Conservation (phyloP, 768 basidiomycete species). For the Ramaria rubella region DNA sequence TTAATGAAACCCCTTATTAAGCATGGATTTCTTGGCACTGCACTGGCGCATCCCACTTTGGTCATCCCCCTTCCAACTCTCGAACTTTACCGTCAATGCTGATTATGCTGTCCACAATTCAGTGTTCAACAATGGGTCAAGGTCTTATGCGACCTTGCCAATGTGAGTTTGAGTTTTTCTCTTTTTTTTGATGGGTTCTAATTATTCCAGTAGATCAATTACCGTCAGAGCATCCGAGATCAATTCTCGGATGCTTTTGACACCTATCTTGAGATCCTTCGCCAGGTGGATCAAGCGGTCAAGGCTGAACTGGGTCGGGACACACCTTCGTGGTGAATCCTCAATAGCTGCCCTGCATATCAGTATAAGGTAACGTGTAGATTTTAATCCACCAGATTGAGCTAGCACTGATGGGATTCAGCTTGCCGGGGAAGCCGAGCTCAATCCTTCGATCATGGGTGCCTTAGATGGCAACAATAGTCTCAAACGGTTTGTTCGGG, state of each 20-base stretch:
- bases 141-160: too few species aligned
- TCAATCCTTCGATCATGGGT: slow-evolving; percentile 15
- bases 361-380: slow-evolving; percentile 13
- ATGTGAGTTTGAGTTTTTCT: too few species aligned
- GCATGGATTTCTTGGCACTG: slow-evolving; percentile 1
- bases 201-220: slow-evolving; percentile 25
- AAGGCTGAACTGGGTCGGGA: slow-evolving; percentile 14
- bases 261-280: slow-evolving; percentile 21
- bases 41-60: not conserved
- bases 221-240: slow-evolving; percentile 16
- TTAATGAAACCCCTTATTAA: not conserved
- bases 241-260: slow-evolving; percentile 25
- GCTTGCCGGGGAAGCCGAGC: slow-evolving; percentile 12
- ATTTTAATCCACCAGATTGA: not conserved
- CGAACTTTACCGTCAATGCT: not conserved
- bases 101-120: slow-evolving; percentile 7
- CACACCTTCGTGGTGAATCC: slow-evolving; percentile 18
- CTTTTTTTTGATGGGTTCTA: slow-evolving; percentile 14
- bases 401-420: not conserved
- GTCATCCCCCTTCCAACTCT: not conserved
- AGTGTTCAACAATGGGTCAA: too few species aligned
- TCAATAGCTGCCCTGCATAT: slow-evolving; percentile 23
- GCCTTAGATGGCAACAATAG: too few species aligned
- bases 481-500: slow-evolving; percentile 23
- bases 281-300: slow-evolving; percentile 13